phyloP scores from a whole-genome alignment of 73 alveolate species.

The Paramecium tetraurelia region DNA sequence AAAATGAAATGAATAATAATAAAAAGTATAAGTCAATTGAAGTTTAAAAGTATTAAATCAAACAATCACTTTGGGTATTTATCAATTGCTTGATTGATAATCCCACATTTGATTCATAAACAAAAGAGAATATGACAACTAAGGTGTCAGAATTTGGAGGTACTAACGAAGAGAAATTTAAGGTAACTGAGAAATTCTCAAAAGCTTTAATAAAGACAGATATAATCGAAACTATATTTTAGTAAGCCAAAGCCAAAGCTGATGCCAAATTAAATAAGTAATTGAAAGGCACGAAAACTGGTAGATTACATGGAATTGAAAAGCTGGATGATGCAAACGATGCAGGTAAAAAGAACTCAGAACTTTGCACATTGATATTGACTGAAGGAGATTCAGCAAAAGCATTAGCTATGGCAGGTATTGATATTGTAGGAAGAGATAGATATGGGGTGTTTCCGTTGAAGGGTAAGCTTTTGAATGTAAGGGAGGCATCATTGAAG shows the following conservation, averaged over 20 bases:
- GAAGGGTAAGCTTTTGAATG: conserved; percentile 98
- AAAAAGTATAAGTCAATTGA: conserved; percentile 83
- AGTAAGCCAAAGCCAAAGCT: conserved; percentile 96
- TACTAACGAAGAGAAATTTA: conserved; percentile 70
- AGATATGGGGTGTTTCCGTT: conserved; percentile 99
- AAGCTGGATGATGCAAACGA: conserved; percentile 99
- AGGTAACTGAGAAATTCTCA: conserved; percentile 89
- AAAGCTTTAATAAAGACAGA: conserved; percentile 89
- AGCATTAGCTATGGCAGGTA: conserved; percentile 98
- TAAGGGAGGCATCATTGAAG: conserved; percentile 94
- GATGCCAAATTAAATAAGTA: conserved; percentile 92
- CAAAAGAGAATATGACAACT: conserved; percentile 98
- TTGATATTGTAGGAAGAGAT: conserved; percentile 98
- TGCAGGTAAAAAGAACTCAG: conserved; percentile 94
- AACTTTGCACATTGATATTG: conserved; percentile 95
- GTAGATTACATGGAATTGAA: conserved; percentile 92
- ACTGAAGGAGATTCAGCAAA: conserved; percentile 99
- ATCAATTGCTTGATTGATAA: conserved; percentile 96
- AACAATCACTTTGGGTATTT: conserved; percentile 93
- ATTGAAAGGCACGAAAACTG: conserved; percentile 91
- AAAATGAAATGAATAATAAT: conserved; percentile 65
- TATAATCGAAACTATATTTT: conserved; percentile 89
- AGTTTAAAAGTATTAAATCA: conserved; percentile 87
- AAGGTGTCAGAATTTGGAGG: conserved; percentile 92
- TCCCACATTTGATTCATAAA: conserved; percentile 99